Base-by-base conservation (phyloP, 2,329 filamentous ascomycete genomes). In the Clonostachys rosea region DNA sequence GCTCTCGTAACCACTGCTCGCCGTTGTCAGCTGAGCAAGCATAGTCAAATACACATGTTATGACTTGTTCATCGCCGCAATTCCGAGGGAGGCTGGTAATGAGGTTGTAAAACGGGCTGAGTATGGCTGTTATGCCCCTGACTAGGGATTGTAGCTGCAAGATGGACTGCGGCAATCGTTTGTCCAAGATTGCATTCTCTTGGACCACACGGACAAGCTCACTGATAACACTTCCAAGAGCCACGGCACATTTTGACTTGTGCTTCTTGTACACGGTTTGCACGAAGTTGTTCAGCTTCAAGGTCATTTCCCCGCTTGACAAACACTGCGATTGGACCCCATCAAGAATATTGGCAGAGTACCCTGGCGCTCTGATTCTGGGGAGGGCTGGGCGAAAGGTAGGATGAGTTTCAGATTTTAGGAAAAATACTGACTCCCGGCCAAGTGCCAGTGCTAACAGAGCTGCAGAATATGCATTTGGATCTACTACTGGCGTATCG, bases 381-480 rank as follows among this genome's bases (percentile, higher is more conserved):
- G 69, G 56, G 1, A 78, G 55, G 3, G 66, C 63, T 10, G 75
- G 70, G 14, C 66, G 61, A 54, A 91, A 89, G 0, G 66, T 68
- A 20, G 64, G 66, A 30, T 71, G 71, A 4, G 70, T 68, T 3
- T 71, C 60, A 44, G 84, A 70, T 73, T 81, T 89, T 0, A 65
- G 59, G 61, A 89, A 94, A 34, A 94, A 76, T 2, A 86, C 72
- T 0, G 88, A 91, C 37, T 83, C 84, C 43, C 87, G 76, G 1
- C 88, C 89, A 6, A 91, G 75, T 0, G 82, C 80, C 2, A 92
- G 69, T 12, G 82, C 78, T 50, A 86, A 70, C 1, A 92, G 67
- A 11, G 83, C 84, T 16, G 73, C 63, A 44, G 73, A 64, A 56
- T 81, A 85, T 6, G 69, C 59, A 17, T 63, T 68, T 2, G 70